Evolutionary conservation across 441 rosid genomes (phyloP), one percentile per base, ranked within the genome.

Genomic region (Erodium chrysanthum): DNA sequence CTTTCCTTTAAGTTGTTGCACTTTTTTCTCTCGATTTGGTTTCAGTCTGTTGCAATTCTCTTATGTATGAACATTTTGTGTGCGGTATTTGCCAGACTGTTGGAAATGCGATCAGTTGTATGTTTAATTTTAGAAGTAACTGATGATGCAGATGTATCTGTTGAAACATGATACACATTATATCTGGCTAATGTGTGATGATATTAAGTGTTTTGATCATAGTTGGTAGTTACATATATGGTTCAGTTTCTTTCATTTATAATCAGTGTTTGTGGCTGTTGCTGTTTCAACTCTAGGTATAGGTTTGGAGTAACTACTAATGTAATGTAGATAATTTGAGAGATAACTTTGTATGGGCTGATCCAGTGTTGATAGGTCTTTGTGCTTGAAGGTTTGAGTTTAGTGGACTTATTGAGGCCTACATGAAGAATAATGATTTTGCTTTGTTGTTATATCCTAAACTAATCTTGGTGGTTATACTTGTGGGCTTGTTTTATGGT

Each of bases 1-100:
- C 74, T 72, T 4, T 62, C 23, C 22, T 50, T 67, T 63, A 65
- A 10, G 67, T 66, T 23, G 17, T 35, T 37, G 42, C 71, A 58
- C 65, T 66, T 48, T 60, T 48, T 61, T 8, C 64, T 22, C 29
- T 23, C 54, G 69, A 12, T 5, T 10, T 60, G 21, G 14, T 65
- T 23, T 21, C 54, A 6, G 73, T 69, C 64, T 18, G 65, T 64
- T 44, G 58, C 25, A n/a, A 56, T 68, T 1, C 20, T 52, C 61
- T 31, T 7, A 61, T 64, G 29, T 62, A 14, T 62, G 40, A 15
- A 12, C 65, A 62, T 62, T 27, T 62, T 12, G 65, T 61, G 35
- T 61, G 27, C 7, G 29, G 37, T 12, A n/a, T 62, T 62, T 62
- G 21, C 7, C 9, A 62, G 37, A 12, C 20, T n/a, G 65, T 18